Conservation (phyloP, 805 yeast genomes). For the Metschnikowia similis region DNA sequence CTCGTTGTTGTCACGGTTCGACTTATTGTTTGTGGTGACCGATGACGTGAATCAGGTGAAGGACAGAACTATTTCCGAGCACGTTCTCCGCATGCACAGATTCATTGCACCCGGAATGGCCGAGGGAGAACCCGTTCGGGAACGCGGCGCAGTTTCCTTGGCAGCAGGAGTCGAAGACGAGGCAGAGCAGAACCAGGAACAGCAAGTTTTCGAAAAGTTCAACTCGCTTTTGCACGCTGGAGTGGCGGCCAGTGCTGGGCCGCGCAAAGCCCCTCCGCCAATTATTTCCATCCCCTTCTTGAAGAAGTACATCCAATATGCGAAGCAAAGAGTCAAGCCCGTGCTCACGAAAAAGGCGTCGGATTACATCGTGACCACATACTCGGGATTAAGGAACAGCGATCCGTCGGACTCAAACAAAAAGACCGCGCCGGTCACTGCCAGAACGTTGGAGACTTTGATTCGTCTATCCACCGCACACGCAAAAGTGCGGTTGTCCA, state of each 20-base stretch:
- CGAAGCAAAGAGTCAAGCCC: constrained; percentile 84
- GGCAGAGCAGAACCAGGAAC: constrained; percentile 44
- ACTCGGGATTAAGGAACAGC: constrained; percentile 71
- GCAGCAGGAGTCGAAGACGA: constrained; percentile 73
- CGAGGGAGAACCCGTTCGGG: constrained; percentile 93
- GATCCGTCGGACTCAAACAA: constrained; percentile 59
- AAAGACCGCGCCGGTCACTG: constrained; percentile 90
- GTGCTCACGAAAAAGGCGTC: constrained; percentile 73
- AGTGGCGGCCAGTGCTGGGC: constrained; percentile 32
- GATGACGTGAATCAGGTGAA: constrained; percentile 85
- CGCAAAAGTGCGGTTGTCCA: constrained; percentile 88
- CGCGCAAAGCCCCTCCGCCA: constrained; percentile 22
- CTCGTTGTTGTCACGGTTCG: constrained; percentile 93
- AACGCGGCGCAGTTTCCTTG: constrained; percentile 60
- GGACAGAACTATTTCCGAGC: constrained; percentile 88
- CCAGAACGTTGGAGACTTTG: constrained; percentile 95
- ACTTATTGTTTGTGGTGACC: constrained; percentile 89
- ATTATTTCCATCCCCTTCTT: constrained; percentile 73
- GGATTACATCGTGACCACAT: constrained; percentile 73
- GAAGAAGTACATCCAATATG: constrained; percentile 89
- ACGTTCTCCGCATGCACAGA: constrained; percentile 90
- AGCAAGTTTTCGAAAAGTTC: constrained; percentile 78
- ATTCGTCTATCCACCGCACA: constrained; percentile 95
- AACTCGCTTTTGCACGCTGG: constrained; percentile 82
- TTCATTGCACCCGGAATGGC: constrained; percentile 80